These are phyloP conservation scores for Euphorbia pulcherrima DNA, from an alignment of 345 rosid genomes.

Conservation along the genomic window DNA sequence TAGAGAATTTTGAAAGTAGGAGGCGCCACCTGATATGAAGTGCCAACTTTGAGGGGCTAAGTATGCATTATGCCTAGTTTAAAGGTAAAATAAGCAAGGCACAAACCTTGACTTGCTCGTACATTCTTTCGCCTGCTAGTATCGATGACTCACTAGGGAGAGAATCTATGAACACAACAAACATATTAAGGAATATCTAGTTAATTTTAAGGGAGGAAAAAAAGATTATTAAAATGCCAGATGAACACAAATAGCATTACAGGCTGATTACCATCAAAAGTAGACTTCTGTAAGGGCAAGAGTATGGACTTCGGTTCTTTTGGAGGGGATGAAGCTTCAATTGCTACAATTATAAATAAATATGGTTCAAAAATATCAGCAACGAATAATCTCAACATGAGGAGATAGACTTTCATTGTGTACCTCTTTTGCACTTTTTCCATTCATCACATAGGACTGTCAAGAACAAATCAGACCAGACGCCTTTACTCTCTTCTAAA, in stretches of 20 bases:
- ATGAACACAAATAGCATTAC: neutral
- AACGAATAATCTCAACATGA: slow-evolving; percentile 15
- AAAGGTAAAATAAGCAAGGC: neutral
- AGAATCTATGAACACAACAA: slow-evolving; percentile 36
- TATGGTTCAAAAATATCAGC: slow-evolving; percentile 18
- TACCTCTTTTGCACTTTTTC: slow-evolving; percentile 96
- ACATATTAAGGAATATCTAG: slow-evolving; percentile 7
- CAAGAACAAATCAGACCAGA: slow-evolving; percentile 80
- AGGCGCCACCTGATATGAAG: too few relatives aligned
- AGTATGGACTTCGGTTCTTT: slow-evolving; percentile 80
- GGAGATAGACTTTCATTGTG: slow-evolving; percentile 15
- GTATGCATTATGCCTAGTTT: too few relatives aligned
- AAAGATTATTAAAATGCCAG: neutral
- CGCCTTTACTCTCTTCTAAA: slow-evolving; percentile 60
- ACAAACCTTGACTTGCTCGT: slow-evolving; percentile 85
- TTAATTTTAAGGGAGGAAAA: neutral
- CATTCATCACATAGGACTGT: slow-evolving; percentile 76
- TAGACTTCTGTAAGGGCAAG: slow-evolving; percentile 50
- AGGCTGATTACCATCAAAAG: slow-evolving; percentile 51
- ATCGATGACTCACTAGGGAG: slow-evolving; percentile 60
- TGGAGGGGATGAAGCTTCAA: slow-evolving; percentile 80
- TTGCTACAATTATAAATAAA: slow-evolving; percentile 42
- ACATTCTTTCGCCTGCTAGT: slow-evolving; percentile 69
- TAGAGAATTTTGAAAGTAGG: too few relatives aligned
- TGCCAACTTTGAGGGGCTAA: too few relatives aligned